phyloP scores from a whole-genome alignment of 2,329 filamentous ascomycete species.

The Ampelomyces quisqualis region DNA sequence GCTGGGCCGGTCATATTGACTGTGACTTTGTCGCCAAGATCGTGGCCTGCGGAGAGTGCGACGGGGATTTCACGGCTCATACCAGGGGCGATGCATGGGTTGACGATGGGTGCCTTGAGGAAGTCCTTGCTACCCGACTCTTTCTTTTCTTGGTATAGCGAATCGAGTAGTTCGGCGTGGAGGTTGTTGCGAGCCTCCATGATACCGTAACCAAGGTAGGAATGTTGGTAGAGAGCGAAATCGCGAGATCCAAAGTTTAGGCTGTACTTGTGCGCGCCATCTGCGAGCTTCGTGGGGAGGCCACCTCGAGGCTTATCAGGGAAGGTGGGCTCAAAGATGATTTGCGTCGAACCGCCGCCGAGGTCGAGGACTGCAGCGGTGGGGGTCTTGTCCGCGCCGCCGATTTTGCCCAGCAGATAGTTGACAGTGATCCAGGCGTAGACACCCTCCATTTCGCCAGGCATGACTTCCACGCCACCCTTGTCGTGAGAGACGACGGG shows the following conservation, averaged over 20 bases:
- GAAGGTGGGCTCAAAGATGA: slow-evolving; percentile 97
- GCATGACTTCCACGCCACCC: slow-evolving; percentile 93
- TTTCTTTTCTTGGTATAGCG: slow-evolving; percentile 65
- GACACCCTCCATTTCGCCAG: slow-evolving; percentile 93
- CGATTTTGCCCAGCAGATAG: slow-evolving; percentile 97
- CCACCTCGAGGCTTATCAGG: slow-evolving; percentile 70
- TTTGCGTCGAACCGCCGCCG: slow-evolving; percentile 94
- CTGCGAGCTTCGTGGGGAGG: slow-evolving; percentile 79
- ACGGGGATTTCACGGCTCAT: slow-evolving; percentile 74
- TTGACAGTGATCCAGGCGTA: slow-evolving; percentile 99
- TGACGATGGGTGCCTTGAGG: slow-evolving; percentile 69
- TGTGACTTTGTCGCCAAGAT: slow-evolving; percentile 63
- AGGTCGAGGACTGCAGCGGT: slow-evolving; percentile 96
- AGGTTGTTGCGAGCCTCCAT: slow-evolving; percentile 92
- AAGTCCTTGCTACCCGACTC: slow-evolving; percentile 55
- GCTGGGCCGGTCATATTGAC: slow-evolving; percentile 88
- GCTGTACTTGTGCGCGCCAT: slow-evolving; percentile 94
- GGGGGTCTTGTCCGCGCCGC: slow-evolving; percentile 81
- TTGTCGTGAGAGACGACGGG: slow-evolving; percentile 84
- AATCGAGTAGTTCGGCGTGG: slow-evolving; percentile 72
- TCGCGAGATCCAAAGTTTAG: slow-evolving; percentile 86
- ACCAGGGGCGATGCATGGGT: slow-evolving; percentile 84
- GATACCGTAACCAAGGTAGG: slow-evolving; percentile 92
- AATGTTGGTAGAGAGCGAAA: slow-evolving; percentile 96
- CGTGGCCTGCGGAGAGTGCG: slow-evolving; percentile 65